Evolutionary conservation across 345 rosid species (phyloP).

Genomic region (Pugionium cornutum): DNA sequence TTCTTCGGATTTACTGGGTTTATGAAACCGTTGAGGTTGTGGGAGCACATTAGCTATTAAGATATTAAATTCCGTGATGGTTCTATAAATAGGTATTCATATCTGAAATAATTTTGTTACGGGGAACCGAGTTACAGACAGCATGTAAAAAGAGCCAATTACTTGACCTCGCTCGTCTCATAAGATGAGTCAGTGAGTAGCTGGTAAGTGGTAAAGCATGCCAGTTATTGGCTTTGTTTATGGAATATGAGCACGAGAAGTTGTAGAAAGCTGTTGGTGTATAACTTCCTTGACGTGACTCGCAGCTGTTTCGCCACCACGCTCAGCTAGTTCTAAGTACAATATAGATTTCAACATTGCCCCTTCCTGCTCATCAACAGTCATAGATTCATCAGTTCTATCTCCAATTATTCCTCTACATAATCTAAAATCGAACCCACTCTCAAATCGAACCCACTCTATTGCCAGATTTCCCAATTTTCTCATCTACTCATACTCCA

Average conservation of each 20-base stretch:
- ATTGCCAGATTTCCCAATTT: not conserved
- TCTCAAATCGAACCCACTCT: not conserved
- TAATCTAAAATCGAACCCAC: not conserved
- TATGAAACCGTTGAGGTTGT: too few relatives aligned
- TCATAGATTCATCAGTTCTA: slow-evolving; percentile 3
- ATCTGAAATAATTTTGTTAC: too few relatives aligned
- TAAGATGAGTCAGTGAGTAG: slow-evolving; percentile 36
- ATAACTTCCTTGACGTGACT: slow-evolving; percentile 65
- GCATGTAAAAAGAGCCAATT: not conserved
- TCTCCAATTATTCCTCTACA: slow-evolving; percentile 3
- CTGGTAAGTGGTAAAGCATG: slow-evolving; percentile 52
- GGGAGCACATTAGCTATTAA: too few relatives aligned
- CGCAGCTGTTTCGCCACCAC: slow-evolving; percentile 81
- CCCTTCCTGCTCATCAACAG: slow-evolving; percentile 60
- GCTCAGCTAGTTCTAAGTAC: slow-evolving; percentile 89
- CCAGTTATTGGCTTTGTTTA: slow-evolving; percentile 64
- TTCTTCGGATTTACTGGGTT: too few relatives aligned
- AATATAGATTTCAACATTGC: slow-evolving; percentile 70
- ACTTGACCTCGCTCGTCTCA: not conserved
- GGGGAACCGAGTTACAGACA: not conserved
- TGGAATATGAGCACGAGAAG: slow-evolving; percentile 52
- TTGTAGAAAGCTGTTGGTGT: slow-evolving; percentile 63
- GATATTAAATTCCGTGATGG: too few relatives aligned
- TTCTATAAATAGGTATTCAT: too few relatives aligned
- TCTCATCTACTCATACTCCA: not conserved